phyloP scores from a whole-genome alignment of 768 basidiomycete genomes.

The Wakefieldia striispora region DNA sequence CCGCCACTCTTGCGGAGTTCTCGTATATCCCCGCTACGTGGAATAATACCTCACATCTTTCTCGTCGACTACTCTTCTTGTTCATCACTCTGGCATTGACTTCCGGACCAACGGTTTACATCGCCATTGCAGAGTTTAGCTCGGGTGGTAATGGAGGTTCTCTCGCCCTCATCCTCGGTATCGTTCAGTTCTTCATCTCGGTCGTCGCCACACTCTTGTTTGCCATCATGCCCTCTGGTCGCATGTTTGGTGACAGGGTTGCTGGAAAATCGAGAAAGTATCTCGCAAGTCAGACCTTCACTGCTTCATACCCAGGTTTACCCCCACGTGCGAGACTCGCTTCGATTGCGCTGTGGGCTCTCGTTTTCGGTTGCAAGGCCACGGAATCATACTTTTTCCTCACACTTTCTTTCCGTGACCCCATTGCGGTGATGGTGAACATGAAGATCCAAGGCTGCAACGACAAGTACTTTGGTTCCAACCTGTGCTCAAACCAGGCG shows the following conservation, averaged over 20 bases:
- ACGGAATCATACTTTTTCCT: conserved; percentile 98
- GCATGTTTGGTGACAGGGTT: conserved; percentile 99
- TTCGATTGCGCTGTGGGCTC: conserved; percentile 80
- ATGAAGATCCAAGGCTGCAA: conserved; percentile 93
- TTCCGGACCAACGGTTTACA: conserved; percentile 90
- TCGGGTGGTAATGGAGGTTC: conserved; percentile 57
- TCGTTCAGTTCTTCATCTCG: conserved; percentile 95
- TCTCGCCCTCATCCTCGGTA: conserved; percentile 87
- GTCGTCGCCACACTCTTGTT: conserved; percentile 84
- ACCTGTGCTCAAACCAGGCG: conserved; percentile 88
- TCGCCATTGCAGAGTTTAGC: conserved; percentile 77
- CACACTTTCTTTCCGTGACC: conserved; percentile 90
- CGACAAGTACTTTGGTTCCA: conserved; percentile 82
- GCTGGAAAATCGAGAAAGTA: conserved; percentile 95
- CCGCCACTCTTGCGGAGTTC: conserved; percentile 92
- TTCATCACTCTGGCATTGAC: conserved; percentile 88
- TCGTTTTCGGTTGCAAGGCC: conserved; percentile 96
- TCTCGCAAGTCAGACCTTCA: conserved; percentile 97
- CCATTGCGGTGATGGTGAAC: conserved; percentile 91
- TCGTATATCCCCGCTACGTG: conserved; percentile 97
- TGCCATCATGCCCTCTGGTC: conserved; percentile 88
- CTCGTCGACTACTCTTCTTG: conserved; percentile 87
- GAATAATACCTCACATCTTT: conserved; percentile 97
- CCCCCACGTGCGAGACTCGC: conserved; percentile 64
- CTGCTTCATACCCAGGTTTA: conserved; percentile 86